Conservation (phyloP, 495 filamentous ascomycete genomes). For the Aspergillus incahuasiensis region DNA sequence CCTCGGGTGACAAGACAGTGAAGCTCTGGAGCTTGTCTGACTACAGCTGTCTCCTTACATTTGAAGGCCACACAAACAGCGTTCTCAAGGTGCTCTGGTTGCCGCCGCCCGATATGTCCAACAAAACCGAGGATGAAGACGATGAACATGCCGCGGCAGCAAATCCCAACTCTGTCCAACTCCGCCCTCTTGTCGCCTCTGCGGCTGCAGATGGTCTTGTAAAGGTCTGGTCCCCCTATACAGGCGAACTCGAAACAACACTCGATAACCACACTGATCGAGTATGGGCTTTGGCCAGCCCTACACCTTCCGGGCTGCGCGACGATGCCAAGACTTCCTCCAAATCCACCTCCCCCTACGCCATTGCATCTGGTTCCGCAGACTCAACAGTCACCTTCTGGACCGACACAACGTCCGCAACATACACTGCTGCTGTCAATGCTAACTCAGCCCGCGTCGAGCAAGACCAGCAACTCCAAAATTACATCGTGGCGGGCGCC, state of each 20-base stretch:
- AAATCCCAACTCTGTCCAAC: constrained; percentile 24
- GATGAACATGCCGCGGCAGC: constrained; percentile 31
- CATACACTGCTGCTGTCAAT: constrained; percentile 60
- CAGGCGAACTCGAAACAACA: constrained; percentile 78
- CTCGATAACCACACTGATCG: constrained; percentile 95
- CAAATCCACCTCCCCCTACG: constrained; percentile 41
- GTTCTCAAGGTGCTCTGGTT: constrained; percentile 93
- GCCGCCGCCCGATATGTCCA: constrained; percentile 50
- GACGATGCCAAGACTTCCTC: constrained; percentile 29
- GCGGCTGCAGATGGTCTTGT: constrained; percentile 95
- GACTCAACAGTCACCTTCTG: constrained; percentile 93
- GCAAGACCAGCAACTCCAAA: constrained; percentile 87
- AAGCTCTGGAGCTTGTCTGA: constrained; percentile 93
- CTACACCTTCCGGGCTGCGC: constrained; percentile 46
- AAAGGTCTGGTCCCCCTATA: constrained; percentile 83
- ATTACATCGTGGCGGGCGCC: constrained; percentile 77
- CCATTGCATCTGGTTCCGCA: constrained; percentile 80
- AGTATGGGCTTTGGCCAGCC: constrained; percentile 81
- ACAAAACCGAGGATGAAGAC: constrained; percentile 24
- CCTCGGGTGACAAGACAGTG: constrained; percentile 90
- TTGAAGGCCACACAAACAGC: constrained; percentile 94
- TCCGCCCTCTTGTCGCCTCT: constrained; percentile 63
- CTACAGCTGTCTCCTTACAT: constrained; percentile 87
- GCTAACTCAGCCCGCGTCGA: constrained; percentile 77
- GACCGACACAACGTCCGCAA: constrained; percentile 84